Base-by-base conservation (phyloP, 768 basidiomycete species). In the Daedalea quercina region DNA sequence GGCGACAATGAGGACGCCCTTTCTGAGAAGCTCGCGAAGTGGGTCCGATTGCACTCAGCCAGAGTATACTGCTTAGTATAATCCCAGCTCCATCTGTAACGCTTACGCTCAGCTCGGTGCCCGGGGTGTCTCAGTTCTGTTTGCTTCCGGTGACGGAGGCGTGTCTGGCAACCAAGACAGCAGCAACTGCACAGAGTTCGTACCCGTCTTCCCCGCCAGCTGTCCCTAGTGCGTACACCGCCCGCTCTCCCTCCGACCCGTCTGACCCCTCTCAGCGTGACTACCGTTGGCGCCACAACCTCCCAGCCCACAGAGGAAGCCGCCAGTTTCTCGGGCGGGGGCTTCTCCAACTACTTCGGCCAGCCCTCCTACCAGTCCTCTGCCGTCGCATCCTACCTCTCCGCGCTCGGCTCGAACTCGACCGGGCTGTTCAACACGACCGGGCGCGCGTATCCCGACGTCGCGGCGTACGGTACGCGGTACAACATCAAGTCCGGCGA, bases 1-100 rank as follows among this genome's bases (percentile, higher is more conserved):
- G 82, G 77, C 9, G 83, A 87, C 45, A 75, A 80, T 54, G 87
- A 90, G 52, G 81, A 82, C 59, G 79, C 81, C 77, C 79, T 87
- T 22, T 81, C 85, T 12, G 52, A 64, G 52, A 69, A 65, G 31
- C 81, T 76, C 53, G 82, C 84, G 3, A 58, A 37, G 24, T 80
- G 77, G 44, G 75, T 50, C 7, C n/a, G 37, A 15, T 22, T 4
- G 1, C 48, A 20, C 23, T 15, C n/a, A 23, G 74, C 50, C 48
- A 54, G 2, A 68, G 63, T 3, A 71, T 81, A 13, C 79, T 82
- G 54, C 81, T 76, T 24, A 19, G 24, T 22, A 17, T 23, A 7
- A 17, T 80, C 87, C 44, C 46, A 69, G 66, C 47, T 52, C 51
- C 13, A 47, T 72, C 33, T 72, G 68, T 57, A 67, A 67, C 53